Conservation (phyloP, 305 asterid species). For the Fraxinus baroniana region DNA sequence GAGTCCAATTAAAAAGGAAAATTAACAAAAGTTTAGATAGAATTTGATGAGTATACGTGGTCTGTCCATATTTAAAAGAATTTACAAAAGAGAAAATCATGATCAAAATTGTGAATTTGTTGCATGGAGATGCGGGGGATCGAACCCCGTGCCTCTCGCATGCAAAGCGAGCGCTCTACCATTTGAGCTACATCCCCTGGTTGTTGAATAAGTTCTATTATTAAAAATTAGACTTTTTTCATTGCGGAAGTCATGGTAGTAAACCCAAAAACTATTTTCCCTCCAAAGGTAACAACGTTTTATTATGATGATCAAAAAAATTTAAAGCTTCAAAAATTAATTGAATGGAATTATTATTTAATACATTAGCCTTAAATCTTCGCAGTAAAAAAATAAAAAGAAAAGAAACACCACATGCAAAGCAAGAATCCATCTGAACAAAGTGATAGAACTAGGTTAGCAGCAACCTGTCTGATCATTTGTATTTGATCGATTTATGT, state of each 20-base stretch:
- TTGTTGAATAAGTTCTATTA: no score
- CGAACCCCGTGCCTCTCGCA: conserved; percentile 76
- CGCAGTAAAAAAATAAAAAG: background rate
- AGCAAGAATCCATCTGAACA: background rate
- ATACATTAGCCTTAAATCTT: background rate
- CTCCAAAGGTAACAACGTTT: background rate
- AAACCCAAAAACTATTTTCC: background rate
- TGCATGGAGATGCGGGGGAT: conserved; percentile 27
- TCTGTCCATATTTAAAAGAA: background rate
- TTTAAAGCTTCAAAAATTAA: background rate
- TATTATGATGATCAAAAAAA: background rate
- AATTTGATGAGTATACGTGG: background rate
- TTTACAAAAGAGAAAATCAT: background rate
- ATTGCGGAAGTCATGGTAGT: background rate
- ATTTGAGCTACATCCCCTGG: conserved; percentile 91
- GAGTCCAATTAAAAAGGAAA: background rate
- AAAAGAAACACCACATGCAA: background rate
- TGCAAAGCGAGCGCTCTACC: conserved; percentile 99
- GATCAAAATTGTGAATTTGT: background rate
- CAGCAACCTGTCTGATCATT: background rate
- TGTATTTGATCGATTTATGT: background rate
- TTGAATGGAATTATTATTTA: background rate
- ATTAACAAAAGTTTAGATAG: background rate
- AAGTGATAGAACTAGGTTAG: background rate
- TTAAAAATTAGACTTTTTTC: no score